Evolutionary conservation across 257 asterid genomes (phyloP), one percentile per base, ranked within the genome.

Genomic region (Oldenlandia corymbosa): DNA sequence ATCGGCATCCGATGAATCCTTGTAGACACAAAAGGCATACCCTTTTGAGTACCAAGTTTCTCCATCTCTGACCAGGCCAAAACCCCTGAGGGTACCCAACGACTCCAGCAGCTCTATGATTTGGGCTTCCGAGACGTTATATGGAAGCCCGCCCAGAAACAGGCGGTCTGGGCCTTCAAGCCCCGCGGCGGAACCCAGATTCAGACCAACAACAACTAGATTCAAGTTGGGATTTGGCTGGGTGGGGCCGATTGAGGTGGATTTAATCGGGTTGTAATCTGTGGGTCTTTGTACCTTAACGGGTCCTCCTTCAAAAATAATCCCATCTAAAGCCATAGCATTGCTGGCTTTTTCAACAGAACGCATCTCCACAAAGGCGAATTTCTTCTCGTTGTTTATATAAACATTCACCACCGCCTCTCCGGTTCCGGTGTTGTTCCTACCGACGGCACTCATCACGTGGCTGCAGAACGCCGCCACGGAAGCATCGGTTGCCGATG

Each of bases 41-140:
- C 99, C 99, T 80, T 89, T 92, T 24, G 99, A 92, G 77, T 92
- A 89, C 64, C 99, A 95, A 4, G 98, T 92, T 81, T 89, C 97
- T 74, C 96, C 73, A 68, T 92, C 99, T 83, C 87, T 92, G 47
- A 92, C 97, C 73, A 92, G 79, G 78, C 87, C 91, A 77, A 92
- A 92, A 65, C 95, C 93, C 30, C 91, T 83, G 62, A 92, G 95
- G 1, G 93, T 83, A 31, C 99, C 99, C 81, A 92, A 92, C 55
- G 97, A 87, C 79, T 87, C 97, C 50, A 92, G 85, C 75, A 92
- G 78, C 91, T 89, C 97, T 73, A 95, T 84, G 56, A 89, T 80
- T 79, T 92, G 99, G 5, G 81, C 77, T 77, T 92, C 99, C 1
- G 95, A 87, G 67, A 92, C 85, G 80, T 92, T 89, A 78, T 89